These are phyloP conservation scores for Protomyces pachydermus DNA, from an alignment of 1,139 yeast species.

Conservation along the genomic window DNA sequence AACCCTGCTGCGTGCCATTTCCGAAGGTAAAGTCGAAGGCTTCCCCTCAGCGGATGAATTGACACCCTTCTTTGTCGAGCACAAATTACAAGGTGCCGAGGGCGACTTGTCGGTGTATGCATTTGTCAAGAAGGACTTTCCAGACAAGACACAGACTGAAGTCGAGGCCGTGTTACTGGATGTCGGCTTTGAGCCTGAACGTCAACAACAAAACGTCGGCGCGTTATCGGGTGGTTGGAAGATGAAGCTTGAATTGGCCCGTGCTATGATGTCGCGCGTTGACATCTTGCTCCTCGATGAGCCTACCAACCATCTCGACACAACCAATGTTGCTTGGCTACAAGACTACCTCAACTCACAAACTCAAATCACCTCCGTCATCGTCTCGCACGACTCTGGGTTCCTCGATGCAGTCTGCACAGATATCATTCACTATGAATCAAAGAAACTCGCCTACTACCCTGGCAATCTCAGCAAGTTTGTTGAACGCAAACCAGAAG, in stretches of 20 bases:
- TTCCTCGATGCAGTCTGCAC: constrained; percentile 96
- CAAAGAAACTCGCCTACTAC: constrained; percentile 98
- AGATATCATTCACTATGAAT: constrained; percentile 99
- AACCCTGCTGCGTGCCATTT: constrained; percentile 93
- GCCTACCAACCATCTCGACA: constrained; percentile 98
- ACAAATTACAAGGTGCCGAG: constrained; percentile 91
- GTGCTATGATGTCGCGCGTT: constrained; percentile 97
- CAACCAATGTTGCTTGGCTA: constrained; percentile 86
- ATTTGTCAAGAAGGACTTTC: constrained; percentile 89
- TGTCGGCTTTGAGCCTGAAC: constrained; percentile 88
- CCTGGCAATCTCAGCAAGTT: constrained; percentile 99
- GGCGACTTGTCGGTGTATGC: constrained; percentile 82
- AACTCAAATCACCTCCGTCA: constrained; percentile 96
- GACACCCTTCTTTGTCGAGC: constrained; percentile 95
- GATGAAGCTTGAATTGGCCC: constrained; percentile 95
- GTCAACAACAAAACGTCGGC: constrained; percentile 85
- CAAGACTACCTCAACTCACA: constrained; percentile 82
- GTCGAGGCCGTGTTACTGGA: constrained; percentile 60
- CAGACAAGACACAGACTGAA: constrained; percentile 66
- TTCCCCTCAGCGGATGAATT: constrained; percentile 87
- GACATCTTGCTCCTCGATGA: constrained; percentile 91
- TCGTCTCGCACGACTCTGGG: constrained; percentile 99
- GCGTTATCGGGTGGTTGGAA: constrained; percentile 99
- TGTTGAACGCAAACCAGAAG: constrained; percentile 97
- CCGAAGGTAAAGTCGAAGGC: constrained; percentile 95